Evolutionary conservation across 1,284 basidiomycete genomes (phyloP), one percentile per base, ranked within the genome.

Genomic region (Vanrija sp.): DNA sequence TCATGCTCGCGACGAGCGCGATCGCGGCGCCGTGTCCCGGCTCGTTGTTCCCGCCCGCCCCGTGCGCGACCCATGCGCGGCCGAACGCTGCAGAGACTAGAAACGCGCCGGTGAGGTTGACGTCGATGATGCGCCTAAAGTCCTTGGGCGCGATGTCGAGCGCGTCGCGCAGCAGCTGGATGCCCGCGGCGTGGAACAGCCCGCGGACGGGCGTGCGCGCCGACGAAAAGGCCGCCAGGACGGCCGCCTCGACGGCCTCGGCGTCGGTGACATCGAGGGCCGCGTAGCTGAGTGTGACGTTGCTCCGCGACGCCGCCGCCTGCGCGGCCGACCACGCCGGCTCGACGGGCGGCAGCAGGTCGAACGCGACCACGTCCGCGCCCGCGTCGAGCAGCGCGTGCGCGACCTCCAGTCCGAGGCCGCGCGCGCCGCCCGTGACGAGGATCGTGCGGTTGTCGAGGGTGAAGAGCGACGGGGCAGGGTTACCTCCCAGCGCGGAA

Each of bases 1-100:
- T 89, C 87, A 92, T 91, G 53, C 86, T 89, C 29, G 88, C 89
- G 62, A 91, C 84, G 57, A 90, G 74, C 60, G 90, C 82, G 64
- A 92, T 88, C 62, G 87, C 89, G 25, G 51, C 51, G 3, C 42
- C 46, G 9, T 19, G 8, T 6, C 51, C 38, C 5, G 23, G 19
- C 39, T n/a, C 44, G 39, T 34, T 50, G 8, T 25, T 19, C 43
- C 21, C 21, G 53, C 43, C 34, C n/a, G 39, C 15, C 29, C 38
- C 82, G 62, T 86, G 87, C 38, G 83, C 79, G n/a, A 71, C 76
- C 87, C 89, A 90, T 74, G 88, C 84, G 54, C 83, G 80, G 7
- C 88, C 89, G 10, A 85, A 88, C 0, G 87, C 87, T 69, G 89
- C 87, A 7, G 87, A 87, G 8, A 87, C 87, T 67, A 85, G 86